Evolutionary conservation across 345 rosid species (phyloP), one percentile per base, ranked within the genome.

Genomic region (Rhizophora apiculata): DNA sequence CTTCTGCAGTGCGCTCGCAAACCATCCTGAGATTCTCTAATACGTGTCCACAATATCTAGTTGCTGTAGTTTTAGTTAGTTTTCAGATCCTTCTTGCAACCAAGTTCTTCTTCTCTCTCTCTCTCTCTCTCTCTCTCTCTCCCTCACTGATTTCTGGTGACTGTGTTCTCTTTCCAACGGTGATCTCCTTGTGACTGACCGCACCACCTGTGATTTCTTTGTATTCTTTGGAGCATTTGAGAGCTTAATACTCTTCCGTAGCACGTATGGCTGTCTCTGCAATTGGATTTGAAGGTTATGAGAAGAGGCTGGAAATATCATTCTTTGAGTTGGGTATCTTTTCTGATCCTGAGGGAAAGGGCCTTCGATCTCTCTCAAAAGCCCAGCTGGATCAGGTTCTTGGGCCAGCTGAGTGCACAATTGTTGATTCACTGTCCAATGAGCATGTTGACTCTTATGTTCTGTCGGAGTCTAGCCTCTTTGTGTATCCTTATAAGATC

Each of bases 1-100:
- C 8, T 48, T 46, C 21, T 78, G 77, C 81, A 78, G 81, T 78
- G 81, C 64, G 77, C 68, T 69, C 81, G 81, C 74, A 78, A 72
- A 5, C 81, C 81, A 64, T 78, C 81, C 77, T 78, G 81, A 78
- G 63, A 68, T 59, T 43, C 48, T 5, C 66, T 68, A 21, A 4
- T 27, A 56, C 71, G 60, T 62, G 72, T 74, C 51, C 30, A 58
- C 36, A 4, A 58, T 19, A 16, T 5, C 24, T 22, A 49, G 26
- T 59, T 49, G 0, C 53, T 43, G n/a, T 56, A 54, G 64, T 74
- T 56, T 24, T 74, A 60, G 56, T 13, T 21, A 24, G 60, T 62
- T 55, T 59, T 68, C 32, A 37, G 13, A 43, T 63, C 36, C n/a
- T 6, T 22, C 29, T 24, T 63, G 21, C 51, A n/a, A 31, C 2